Evolutionary conservation across 2,329 filamentous ascomycete genomes (phyloP).

Genomic region (Pyricularia sp.): DNA sequence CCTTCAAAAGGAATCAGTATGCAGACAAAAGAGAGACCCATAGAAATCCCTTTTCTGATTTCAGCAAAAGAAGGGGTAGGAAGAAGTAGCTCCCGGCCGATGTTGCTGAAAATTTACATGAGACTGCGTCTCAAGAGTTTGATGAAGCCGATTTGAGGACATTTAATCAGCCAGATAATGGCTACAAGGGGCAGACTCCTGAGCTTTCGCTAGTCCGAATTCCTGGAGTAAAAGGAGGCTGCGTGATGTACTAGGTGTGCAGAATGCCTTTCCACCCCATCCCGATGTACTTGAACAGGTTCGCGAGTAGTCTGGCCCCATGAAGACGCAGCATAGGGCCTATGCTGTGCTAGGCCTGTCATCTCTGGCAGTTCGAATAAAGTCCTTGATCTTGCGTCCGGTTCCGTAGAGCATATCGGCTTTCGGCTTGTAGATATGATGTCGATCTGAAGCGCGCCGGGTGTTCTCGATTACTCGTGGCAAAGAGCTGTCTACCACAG

Average conservation of each 20-base stretch:
- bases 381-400: not conserved
- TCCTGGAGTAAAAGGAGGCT: not conserved
- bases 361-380: not conserved
- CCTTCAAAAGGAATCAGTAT: not conserved
- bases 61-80: not conserved
- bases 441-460: not conserved
- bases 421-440: not conserved
- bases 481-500: not conserved
- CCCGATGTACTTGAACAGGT: not conserved
- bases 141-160: not conserved
- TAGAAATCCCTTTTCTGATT: not conserved
- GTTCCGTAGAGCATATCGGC: not conserved
- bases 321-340: not conserved
- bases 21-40: not conserved
- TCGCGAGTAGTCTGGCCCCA: too few species aligned
- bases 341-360: not conserved
- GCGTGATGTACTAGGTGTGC: not conserved
- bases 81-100: not conserved
- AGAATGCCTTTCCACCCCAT: not conserved
- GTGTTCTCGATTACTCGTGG: slow-evolving; percentile 2
- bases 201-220: not conserved
- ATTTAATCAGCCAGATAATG: not conserved
- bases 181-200: not conserved
- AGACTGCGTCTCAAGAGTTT: not conserved
- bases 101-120: not conserved